These are phyloP conservation scores for Echium plantagineum DNA, from an alignment of 257 asterid species.

Conservation along the genomic window DNA sequence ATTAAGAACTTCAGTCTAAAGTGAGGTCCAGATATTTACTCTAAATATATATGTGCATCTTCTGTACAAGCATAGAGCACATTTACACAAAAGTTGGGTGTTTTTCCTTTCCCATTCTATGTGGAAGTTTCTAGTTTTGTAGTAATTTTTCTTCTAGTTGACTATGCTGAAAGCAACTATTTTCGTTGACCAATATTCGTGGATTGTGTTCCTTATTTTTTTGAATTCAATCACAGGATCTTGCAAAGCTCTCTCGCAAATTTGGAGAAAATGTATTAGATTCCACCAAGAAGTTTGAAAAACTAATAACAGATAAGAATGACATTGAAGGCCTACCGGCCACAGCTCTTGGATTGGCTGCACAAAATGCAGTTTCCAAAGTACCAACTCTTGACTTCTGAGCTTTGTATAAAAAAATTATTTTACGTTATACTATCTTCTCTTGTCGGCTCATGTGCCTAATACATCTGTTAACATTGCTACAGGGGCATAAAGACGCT, in stretches of 20 bases:
- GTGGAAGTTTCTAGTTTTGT: too few species aligned
- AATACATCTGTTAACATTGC: constrained; percentile 10
- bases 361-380: constrained; percentile 95
- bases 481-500: constrained; percentile 91
- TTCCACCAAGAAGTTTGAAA: constrained; percentile 90
- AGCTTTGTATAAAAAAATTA: constrained; percentile 1
- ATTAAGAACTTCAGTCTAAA: too few species aligned
- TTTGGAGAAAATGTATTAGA: constrained; percentile 92
- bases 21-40: too few species aligned
- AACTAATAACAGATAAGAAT: constrained; percentile 73
- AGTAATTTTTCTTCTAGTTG: background rate
- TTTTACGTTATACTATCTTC: background rate
- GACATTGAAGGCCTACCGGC: constrained; percentile 87
- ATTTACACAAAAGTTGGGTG: too few species aligned
- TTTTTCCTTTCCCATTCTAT: too few species aligned
- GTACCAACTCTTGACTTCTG: constrained; percentile 20
- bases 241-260: constrained; percentile 74
- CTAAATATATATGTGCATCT: too few species aligned
- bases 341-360: constrained; percentile 87
- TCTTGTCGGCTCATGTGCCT: constrained; percentile 7
- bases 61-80: too few species aligned
- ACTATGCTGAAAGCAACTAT: too few species aligned
- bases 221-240: constrained; percentile 41
- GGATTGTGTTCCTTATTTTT: background rate
- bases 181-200: background rate